phyloP scores from a whole-genome alignment of 2,329 filamentous ascomycete species.

The Arthrobotrys sinensis region DNA sequence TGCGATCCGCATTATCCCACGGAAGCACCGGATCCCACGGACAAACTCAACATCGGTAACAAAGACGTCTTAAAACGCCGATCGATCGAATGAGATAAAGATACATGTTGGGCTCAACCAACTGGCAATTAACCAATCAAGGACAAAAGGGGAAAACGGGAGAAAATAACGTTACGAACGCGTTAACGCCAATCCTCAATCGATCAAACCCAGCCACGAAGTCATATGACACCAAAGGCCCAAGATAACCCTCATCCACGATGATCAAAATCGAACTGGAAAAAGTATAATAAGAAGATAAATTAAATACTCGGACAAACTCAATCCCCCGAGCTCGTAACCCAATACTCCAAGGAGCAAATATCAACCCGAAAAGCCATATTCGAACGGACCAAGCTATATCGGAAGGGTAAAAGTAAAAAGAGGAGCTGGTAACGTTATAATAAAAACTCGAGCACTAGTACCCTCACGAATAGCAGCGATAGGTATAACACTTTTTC shows the following conservation, averaged over 20 bases:
- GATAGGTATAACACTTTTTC: conserved; percentile 34
- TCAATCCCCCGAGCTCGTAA: not conserved
- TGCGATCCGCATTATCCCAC: not conserved
- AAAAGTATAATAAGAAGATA: conserved; percentile 10
- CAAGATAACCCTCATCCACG: not conserved
- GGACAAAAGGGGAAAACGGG: too few species aligned
- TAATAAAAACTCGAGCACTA: not conserved
- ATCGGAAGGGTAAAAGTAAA: too few species aligned
- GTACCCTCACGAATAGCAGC: not conserved
- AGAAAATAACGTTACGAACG: not conserved
- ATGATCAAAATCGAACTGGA: conserved; percentile 3
- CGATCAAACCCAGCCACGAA: not conserved
- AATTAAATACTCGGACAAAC: not conserved
- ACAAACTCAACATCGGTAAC: not conserved
- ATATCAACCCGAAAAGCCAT: not conserved
- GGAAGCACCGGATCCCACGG: not conserved
- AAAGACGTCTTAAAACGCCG: too few species aligned
- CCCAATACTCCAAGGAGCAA: too few species aligned
- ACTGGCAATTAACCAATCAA: too few species aligned
- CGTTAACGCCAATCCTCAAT: not conserved
- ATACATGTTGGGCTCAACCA: not conserved
- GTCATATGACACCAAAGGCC: conserved; percentile 1
- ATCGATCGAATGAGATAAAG: not conserved
- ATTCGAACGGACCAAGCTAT: not conserved
- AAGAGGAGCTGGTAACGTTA: not conserved